Conservation (phyloP, 2,329 filamentous ascomycete genomes). For the Rutstroemia sp. region DNA sequence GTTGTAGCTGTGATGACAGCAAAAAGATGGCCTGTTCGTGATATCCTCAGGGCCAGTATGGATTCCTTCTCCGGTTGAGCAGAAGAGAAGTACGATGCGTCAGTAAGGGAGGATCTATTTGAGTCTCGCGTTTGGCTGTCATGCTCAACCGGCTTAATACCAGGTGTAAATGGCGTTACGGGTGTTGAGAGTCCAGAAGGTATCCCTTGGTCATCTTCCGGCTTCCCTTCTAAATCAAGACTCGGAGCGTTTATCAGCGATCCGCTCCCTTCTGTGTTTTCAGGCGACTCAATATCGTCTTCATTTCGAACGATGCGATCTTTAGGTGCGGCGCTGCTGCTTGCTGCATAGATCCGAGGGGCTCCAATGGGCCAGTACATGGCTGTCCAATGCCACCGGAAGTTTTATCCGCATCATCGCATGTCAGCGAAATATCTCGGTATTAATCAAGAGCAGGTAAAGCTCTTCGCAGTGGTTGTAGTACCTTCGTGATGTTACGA, state of each 20-base stretch:
- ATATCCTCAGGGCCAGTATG: constrained; percentile 68
- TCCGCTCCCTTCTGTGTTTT: constrained; percentile 31
- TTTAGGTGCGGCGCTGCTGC: constrained; percentile 51
- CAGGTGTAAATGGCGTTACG: constrained; percentile 48
- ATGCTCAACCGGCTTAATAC: constrained; percentile 51
- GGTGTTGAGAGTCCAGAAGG: constrained; percentile 36
- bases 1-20: constrained; percentile 79
- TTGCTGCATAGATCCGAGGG: constrained; percentile 74
- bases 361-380: constrained; percentile 93
- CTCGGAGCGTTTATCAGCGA: constrained; percentile 25
- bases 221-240: constrained; percentile 18
- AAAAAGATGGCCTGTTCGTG: constrained; percentile 76
- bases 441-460: constrained; percentile 11
- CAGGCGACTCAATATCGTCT: constrained; percentile 47
- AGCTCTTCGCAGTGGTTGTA: constrained; percentile 8
- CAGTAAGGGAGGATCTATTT: constrained; percentile 12
- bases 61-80: constrained; percentile 42
- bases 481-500: background rate
- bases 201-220: constrained; percentile 21
- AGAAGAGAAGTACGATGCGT: constrained; percentile 10
- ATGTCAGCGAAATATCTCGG: constrained; percentile 25
- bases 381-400: constrained; percentile 32
- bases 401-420: constrained; percentile 29
- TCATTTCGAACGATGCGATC: constrained; percentile 47
- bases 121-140: constrained; percentile 32